Conservation (phyloP, 2,329 filamentous ascomycete genomes). For the Colletotrichum agaves region DNA sequence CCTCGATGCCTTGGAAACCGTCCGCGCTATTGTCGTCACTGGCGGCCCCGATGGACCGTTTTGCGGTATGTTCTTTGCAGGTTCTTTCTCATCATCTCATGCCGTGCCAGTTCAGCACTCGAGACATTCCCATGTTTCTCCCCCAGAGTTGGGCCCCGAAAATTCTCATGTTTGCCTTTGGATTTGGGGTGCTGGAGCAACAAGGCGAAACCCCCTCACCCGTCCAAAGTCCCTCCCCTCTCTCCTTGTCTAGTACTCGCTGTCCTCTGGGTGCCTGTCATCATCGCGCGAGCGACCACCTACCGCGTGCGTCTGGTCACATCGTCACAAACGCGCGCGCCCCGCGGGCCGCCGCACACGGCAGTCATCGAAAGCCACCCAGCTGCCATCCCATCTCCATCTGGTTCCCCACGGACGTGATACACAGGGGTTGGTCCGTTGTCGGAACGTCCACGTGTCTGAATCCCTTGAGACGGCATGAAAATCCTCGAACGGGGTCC, state of each 20-base stretch:
- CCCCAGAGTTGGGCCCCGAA: not conserved
- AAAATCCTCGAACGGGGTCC: conserved; percentile 2
- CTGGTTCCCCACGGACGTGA: conserved; percentile 34
- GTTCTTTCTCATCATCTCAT: not conserved
- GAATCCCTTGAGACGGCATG: conserved; percentile 21
- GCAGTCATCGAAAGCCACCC: conserved; percentile 3
- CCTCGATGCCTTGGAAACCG: conserved; percentile 36
- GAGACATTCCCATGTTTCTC: conserved; percentile 7
- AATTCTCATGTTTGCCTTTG: not conserved
- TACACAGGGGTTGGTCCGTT: conserved; percentile 2
- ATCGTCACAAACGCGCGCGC: not conserved
- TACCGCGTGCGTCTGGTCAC: conserved; percentile 15
- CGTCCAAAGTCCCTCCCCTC: not conserved
- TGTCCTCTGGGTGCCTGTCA: not conserved
- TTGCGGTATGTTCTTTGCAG: conserved; percentile 46
- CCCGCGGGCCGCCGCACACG: not conserved
- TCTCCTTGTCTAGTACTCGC: not conserved
- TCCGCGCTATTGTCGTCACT: conserved; percentile 52
- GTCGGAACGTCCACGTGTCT: conserved; percentile 21
- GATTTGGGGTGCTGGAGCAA: conserved; percentile 2
- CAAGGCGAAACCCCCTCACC: not conserved
- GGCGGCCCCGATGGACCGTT: conserved; percentile 48
- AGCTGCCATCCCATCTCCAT: conserved; percentile 30
- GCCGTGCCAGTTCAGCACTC: not conserved
- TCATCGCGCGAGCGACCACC: not conserved